Percentiles rank a stretch among this genome's conserved stretches.
phyloP scores from a whole-genome alignment of 345 rosid species.

The Populus ilicifolia region DNA sequence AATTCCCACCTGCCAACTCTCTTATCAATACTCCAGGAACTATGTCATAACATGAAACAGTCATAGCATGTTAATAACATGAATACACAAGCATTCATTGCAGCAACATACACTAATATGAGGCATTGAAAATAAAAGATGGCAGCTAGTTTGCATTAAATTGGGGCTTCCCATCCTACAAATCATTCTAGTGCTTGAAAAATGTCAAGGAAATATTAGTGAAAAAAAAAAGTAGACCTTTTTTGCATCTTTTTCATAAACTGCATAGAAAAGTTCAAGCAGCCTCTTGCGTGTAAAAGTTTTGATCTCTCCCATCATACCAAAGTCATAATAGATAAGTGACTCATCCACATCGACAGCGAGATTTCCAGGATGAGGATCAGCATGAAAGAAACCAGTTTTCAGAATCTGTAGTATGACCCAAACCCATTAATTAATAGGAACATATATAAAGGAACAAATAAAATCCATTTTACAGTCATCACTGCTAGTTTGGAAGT shows the following conservation, averaged over 20 bases:
- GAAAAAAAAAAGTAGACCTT: slow-evolving; percentile 46
- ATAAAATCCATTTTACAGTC: not conserved
- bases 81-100: not conserved
- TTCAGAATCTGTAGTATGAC: slow-evolving; percentile 55
- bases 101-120: too few relatives aligned
- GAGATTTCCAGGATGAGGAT: slow-evolving; percentile 97
- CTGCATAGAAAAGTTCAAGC: slow-evolving; percentile 83
- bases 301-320: slow-evolving; percentile 99
- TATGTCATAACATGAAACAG: not conserved
- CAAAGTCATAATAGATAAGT: slow-evolving; percentile 89
- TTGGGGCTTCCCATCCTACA: too few relatives aligned
- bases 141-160: too few relatives aligned
- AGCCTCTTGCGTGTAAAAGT: slow-evolving; percentile 77
- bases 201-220: slow-evolving; percentile 1
- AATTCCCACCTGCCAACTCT: not conserved
- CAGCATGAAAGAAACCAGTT: slow-evolving; percentile 98
- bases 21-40: not conserved
- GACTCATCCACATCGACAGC: slow-evolving; percentile 81
- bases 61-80: not conserved
- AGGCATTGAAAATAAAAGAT: too few relatives aligned
- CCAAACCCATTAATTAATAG: too few relatives aligned
- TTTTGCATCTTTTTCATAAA: slow-evolving; percentile 92
- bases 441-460: not conserved
- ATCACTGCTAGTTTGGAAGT: too few relatives aligned
- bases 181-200: not conserved